These are phyloP conservation scores for Neopestalotiopsis sp. DNA, from an alignment of 2,329 filamentous ascomycete species.

Conservation along the genomic window DNA sequence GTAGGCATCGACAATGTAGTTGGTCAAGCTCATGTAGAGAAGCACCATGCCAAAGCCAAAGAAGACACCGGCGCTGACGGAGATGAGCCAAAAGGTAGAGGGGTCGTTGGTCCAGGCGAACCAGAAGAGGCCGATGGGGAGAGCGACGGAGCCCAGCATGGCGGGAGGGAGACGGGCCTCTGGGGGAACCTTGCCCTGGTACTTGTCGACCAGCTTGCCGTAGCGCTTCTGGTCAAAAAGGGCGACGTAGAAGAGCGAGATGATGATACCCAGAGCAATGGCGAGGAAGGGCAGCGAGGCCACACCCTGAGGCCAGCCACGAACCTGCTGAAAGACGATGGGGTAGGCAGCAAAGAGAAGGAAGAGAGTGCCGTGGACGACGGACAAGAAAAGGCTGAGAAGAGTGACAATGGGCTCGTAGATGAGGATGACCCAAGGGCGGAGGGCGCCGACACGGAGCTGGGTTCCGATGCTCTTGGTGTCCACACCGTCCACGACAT, in stretches of 20 bases:
- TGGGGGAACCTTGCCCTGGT: conserved; percentile 56
- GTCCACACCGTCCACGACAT: conserved; percentile 28
- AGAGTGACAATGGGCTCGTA: conserved; percentile 63
- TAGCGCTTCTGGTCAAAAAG: conserved; percentile 52
- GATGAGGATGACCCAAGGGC: conserved; percentile 49
- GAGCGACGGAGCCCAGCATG: conserved; percentile 38
- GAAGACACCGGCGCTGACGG: conserved; percentile 20
- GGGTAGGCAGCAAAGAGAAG: conserved; percentile 49
- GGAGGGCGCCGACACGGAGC: conserved; percentile 21
- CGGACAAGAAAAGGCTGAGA: conserved; percentile 59
- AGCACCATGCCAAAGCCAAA: conserved; percentile 23
- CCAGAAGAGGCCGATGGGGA: conserved; percentile 21
- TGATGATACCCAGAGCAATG: conserved; percentile 59
- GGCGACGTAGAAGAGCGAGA: conserved; percentile 51
- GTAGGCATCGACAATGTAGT: conserved; percentile 21
- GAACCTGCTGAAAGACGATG: conserved; percentile 57
- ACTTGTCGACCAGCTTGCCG: conserved; percentile 41
- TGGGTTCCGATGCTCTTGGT: conserved; percentile 20
- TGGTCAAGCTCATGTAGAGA: conserved; percentile 17
- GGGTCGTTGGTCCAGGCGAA: conserved; percentile 22
- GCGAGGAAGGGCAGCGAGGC: conserved; percentile 62
- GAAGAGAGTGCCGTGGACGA: conserved; percentile 45
- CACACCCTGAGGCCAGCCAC: conserved; percentile 54
- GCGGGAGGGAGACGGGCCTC: conserved; percentile 62
- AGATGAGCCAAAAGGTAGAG: conserved; percentile 16